A percentile compares a stretch with the other conserved stretches of the same genome.
Conservation (phyloP, 768 basidiomycete species). For the Trametopsis cervina region DNA sequence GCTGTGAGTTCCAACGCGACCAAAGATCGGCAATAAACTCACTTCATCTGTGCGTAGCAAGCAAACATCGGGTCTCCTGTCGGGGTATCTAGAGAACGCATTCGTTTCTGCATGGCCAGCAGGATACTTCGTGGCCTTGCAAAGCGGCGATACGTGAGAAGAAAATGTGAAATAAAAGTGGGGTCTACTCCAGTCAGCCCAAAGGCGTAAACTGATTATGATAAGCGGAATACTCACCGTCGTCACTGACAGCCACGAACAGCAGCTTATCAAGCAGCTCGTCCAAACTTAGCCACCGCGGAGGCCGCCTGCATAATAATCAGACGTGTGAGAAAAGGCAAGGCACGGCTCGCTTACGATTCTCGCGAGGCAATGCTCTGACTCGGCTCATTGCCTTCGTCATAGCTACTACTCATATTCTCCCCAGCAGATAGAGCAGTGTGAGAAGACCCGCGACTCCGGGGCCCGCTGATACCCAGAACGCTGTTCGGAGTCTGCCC, state of each 20-base stretch:
- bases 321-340: background rate
- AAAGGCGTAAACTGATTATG: too few relatives aligned
- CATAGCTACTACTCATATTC: slow-evolving; percentile 12
- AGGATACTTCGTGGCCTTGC: slow-evolving; percentile 71
- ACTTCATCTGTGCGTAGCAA: slow-evolving; percentile 87
- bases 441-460: slow-evolving; percentile 13
- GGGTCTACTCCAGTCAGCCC: slow-evolving; percentile 59
- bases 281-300: slow-evolving; percentile 70
- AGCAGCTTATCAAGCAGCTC: slow-evolving; percentile 77
- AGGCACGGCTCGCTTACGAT: slow-evolving; percentile 34
- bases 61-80: slow-evolving; percentile 80
- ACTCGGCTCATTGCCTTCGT: slow-evolving; percentile 18
- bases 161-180: slow-evolving; percentile 69
- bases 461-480: slow-evolving; percentile 11
- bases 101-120: slow-evolving; percentile 83
- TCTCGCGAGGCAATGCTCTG: slow-evolving; percentile 32
- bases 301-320: slow-evolving; percentile 36
- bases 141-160: slow-evolving; percentile 80
- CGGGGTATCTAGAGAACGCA: slow-evolving; percentile 68
- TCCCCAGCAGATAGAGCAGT: slow-evolving; percentile 5
- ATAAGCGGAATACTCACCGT: slow-evolving; percentile 41
- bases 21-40: too few relatives aligned
- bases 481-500: background rate
- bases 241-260: slow-evolving; percentile 78
- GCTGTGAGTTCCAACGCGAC: slow-evolving; percentile 3